These are phyloP conservation scores for Ogataea siamensis DNA, from an alignment of 805 yeast species.

Conservation along the genomic window DNA sequence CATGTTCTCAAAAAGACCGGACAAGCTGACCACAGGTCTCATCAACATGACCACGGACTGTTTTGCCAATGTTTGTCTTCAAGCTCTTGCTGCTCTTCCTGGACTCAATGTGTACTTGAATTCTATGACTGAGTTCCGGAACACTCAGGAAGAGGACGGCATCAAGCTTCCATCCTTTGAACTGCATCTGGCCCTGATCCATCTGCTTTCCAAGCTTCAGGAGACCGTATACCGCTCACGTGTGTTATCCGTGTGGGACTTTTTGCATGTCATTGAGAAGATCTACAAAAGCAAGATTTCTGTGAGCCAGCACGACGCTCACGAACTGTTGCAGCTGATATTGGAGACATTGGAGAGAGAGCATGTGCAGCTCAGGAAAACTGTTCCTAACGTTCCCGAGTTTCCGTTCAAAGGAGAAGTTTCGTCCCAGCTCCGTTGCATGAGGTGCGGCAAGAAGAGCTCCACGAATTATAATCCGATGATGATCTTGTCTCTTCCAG, in stretches of 20 bases:
- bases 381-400: conserved; percentile 44
- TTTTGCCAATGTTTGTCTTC: conserved; percentile 86
- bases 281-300: conserved; percentile 75
- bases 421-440: conserved; percentile 67
- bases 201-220: conserved; percentile 55
- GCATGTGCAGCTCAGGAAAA: conserved; percentile 41
- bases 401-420: conserved; percentile 74
- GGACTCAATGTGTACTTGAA: conserved; percentile 57
- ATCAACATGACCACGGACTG: conserved; percentile 84
- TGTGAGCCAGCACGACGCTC: conserved; percentile 90
- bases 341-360: conserved; percentile 78
- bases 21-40: conserved; percentile 77
- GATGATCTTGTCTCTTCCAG: conserved; percentile 68
- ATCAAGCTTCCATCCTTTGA: conserved; percentile 40
- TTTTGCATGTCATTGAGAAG: conserved; percentile 67
- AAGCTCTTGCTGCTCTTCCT: conserved; percentile 67
- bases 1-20: conserved; percentile 49
- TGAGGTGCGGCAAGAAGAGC: conserved; percentile 61
- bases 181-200: conserved; percentile 57
- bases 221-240: conserved; percentile 53
- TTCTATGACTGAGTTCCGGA: conserved; percentile 31
- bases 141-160: conserved; percentile 4
- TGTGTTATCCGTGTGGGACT: conserved; percentile 73
- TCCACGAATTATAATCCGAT: conserved; percentile 58
- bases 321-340: conserved; percentile 80